phyloP scores from a whole-genome alignment of 2,329 filamentous ascomycete genomes.

The Colletotrichum truncatum region DNA sequence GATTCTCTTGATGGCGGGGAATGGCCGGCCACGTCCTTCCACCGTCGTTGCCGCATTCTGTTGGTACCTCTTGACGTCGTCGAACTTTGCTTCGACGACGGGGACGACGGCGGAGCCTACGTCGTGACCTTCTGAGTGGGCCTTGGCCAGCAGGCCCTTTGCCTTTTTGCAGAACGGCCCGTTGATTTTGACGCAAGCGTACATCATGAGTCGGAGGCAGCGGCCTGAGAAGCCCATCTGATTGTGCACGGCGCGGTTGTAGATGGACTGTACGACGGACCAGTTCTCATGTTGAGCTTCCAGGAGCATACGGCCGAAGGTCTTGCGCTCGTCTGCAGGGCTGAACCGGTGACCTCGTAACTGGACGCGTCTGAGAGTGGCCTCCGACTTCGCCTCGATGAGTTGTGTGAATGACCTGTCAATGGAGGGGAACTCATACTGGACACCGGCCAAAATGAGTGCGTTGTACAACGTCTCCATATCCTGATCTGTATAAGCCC shows the following conservation, averaged over 20 bases:
- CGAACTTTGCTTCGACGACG: constrained; percentile 48
- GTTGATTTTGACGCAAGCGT: constrained; percentile 48
- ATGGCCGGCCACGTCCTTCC: background rate
- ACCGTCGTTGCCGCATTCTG: constrained; percentile 1
- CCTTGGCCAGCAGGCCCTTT: constrained; percentile 48
- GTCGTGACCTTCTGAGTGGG: constrained; percentile 51
- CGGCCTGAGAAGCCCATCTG: constrained; percentile 48
- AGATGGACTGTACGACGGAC: constrained; percentile 45
- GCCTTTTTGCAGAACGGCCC: constrained; percentile 42
- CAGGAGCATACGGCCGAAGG: constrained; percentile 52
- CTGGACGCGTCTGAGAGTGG: constrained; percentile 30
- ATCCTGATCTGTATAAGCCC: constrained; percentile 47
- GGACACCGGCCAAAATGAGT: constrained; percentile 39
- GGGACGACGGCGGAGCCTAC: constrained; percentile 50
- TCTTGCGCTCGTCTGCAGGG: constrained; percentile 39
- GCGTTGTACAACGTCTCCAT: constrained; percentile 44
- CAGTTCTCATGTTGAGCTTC: constrained; percentile 44
- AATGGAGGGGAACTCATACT: constrained; percentile 17
- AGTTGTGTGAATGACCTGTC: constrained; percentile 20
- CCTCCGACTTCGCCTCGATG: constrained; percentile 6
- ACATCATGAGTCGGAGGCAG: constrained; percentile 58
- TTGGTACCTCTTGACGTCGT: constrained; percentile 38
- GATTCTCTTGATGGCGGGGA: constrained; percentile 19
- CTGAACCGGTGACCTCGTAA: constrained; percentile 29
- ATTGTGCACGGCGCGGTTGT: constrained; percentile 43